Evolutionary conservation across 805 yeast species (phyloP).

Genomic region (Suhomyces kilbournensis): DNA sequence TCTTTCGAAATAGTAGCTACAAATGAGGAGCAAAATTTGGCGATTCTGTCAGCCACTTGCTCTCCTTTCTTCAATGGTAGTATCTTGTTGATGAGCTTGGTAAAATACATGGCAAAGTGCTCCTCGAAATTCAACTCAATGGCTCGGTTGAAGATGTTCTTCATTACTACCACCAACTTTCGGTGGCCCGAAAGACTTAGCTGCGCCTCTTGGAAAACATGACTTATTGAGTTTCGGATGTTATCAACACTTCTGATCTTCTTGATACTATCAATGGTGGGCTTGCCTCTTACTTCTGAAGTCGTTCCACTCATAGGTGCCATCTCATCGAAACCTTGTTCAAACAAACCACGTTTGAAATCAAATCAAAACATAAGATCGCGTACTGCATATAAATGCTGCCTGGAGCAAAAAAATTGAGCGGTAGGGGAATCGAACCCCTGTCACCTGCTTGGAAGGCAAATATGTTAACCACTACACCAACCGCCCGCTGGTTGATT

Average conservation of each 20-base stretch:
- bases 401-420: slow-evolving; percentile 36
- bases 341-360: neutral
- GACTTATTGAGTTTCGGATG: slow-evolving; percentile 47
- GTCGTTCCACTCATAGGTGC: neutral
- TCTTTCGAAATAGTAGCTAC: slow-evolving; percentile 47
- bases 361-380: neutral
- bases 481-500: slow-evolving; percentile 56
- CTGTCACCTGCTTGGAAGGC: slow-evolving; percentile 94
- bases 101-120: slow-evolving; percentile 58
- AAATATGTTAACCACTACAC: slow-evolving; percentile 90
- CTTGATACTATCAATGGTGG: slow-evolving; percentile 15
- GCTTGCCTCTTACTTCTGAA: slow-evolving; percentile 1
- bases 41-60: slow-evolving; percentile 69
- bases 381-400: neutral
- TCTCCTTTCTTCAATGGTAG: slow-evolving; percentile 69
- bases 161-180: slow-evolving; percentile 63
- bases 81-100: slow-evolving; percentile 60
- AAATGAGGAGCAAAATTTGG: slow-evolving; percentile 62
- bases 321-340: neutral
- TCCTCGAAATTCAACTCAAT: slow-evolving; percentile 50
- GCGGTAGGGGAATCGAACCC: slow-evolving; percentile 94
- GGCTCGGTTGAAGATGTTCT: slow-evolving; percentile 56
- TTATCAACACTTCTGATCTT: slow-evolving; percentile 20
- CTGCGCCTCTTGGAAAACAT: slow-evolving; percentile 80
- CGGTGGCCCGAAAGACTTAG: slow-evolving; percentile 69